Evolutionary conservation across 768 basidiomycete species (phyloP).

Genomic region (Leccinum olivaceopallidum): DNA sequence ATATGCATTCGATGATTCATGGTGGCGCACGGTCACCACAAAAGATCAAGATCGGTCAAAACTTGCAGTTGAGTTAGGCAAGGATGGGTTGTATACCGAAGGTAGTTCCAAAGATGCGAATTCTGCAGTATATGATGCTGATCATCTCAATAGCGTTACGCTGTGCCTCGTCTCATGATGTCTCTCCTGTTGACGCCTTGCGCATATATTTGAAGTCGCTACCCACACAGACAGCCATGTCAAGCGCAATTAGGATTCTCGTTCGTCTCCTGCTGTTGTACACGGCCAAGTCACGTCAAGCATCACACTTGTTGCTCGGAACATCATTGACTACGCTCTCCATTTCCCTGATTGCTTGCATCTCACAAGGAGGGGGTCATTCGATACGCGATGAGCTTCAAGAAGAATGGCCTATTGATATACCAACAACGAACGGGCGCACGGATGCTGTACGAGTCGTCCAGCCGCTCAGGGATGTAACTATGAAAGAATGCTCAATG

Average conservation of each 20-base stretch:
- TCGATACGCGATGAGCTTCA: slow-evolving; percentile 64
- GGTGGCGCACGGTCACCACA: slow-evolving; percentile 59
- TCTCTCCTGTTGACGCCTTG: slow-evolving; percentile 34
- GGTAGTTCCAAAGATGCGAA: slow-evolving; percentile 13
- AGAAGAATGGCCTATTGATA: slow-evolving; percentile 62
- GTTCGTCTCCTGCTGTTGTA: slow-evolving; percentile 70
- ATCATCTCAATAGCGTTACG: slow-evolving; percentile 22
- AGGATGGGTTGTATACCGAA: slow-evolving; percentile 49
- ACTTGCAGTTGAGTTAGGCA: slow-evolving; percentile 48
- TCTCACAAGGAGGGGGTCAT: slow-evolving; percentile 78
- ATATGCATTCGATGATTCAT: slow-evolving; percentile 67
- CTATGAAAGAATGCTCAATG: slow-evolving; percentile 75
- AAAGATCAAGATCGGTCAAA: slow-evolving; percentile 20
- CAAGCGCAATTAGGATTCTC: slow-evolving; percentile 56
- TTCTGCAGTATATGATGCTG: slow-evolving; percentile 5
- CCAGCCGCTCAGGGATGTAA: slow-evolving; percentile 70
- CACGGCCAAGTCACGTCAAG: slow-evolving; percentile 54
- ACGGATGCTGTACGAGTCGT: slow-evolving; percentile 46
- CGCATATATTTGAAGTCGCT: slow-evolving; percentile 60
- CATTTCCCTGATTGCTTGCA: slow-evolving; percentile 68
- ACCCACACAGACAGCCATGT: slow-evolving; percentile 73
- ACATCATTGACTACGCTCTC: slow-evolving; percentile 80
- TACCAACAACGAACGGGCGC: slow-evolving; percentile 7
- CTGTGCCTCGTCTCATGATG: slow-evolving; percentile 10
- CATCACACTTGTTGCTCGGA: slow-evolving; percentile 80